Percentiles rank a stretch among this genome's conserved stretches.
Conservation (phyloP, 2,329 filamentous ascomycete genomes). For the Teratosphaeria gauchensis region DNA sequence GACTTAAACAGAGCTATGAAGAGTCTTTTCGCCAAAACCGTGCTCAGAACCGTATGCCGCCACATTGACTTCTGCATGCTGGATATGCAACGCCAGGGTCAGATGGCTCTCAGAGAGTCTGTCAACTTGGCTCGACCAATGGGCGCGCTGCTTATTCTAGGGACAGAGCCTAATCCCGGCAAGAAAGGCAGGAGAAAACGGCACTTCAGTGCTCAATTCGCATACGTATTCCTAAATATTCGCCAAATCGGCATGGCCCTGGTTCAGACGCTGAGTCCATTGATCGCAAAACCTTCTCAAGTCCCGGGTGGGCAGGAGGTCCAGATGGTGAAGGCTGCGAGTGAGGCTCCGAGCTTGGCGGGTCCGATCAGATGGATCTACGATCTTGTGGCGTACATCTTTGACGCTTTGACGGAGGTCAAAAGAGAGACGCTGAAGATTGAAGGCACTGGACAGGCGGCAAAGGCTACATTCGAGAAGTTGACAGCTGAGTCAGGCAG, state of each 20-base stretch:
- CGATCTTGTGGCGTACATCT: conserved; percentile 50
- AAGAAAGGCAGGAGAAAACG: conserved; percentile 43
- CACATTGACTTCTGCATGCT: conserved; percentile 72
- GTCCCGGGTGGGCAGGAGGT: neutral
- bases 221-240: conserved; percentile 65
- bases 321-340: neutral
- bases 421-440: conserved; percentile 11
- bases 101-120: conserved; percentile 59
- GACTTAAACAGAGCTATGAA: conserved; percentile 46
- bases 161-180: conserved; percentile 48
- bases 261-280: conserved; percentile 13
- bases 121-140: conserved; percentile 61
- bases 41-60: conserved; percentile 45
- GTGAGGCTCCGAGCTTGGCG: conserved; percentile 47
- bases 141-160: conserved; percentile 69
- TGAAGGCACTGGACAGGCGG: neutral
- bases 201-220: conserved; percentile 60
- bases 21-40: conserved; percentile 53
- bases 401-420: conserved; percentile 44
- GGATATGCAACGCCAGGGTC: conserved; percentile 48
- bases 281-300: neutral
- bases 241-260: conserved; percentile 45
- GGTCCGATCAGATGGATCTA: conserved; percentile 72
- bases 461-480: conserved; percentile 12
- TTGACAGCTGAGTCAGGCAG: conserved; percentile 12